Evolutionary conservation across 2,329 filamentous ascomycete species (phyloP).

Genomic region (Cytospora chrysosperma): DNA sequence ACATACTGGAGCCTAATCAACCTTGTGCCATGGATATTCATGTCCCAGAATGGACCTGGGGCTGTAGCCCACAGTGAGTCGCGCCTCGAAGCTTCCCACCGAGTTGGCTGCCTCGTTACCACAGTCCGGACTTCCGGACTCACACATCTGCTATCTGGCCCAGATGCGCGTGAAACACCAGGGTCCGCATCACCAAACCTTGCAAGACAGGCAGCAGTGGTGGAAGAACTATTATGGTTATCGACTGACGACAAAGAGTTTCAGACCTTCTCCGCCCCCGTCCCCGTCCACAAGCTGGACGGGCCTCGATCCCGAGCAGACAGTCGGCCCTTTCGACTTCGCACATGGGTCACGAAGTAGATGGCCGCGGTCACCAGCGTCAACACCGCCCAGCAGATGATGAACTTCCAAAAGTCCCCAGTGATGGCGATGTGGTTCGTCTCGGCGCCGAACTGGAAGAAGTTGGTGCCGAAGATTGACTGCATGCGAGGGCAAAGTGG

Average conservation of each 20-base stretch:
- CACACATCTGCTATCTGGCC: too few relatives aligned
- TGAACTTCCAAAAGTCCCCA: background rate
- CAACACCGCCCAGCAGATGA: background rate
- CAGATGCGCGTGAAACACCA: too few relatives aligned
- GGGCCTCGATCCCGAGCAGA: background rate
- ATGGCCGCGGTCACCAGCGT: background rate
- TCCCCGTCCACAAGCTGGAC: background rate
- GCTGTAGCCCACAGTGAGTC: too few relatives aligned
- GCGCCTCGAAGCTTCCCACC: too few relatives aligned
- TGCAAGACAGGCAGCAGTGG: too few relatives aligned
- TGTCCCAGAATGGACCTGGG: too few relatives aligned
- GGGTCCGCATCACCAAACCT: too few relatives aligned
- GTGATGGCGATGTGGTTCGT: background rate
- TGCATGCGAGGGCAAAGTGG: background rate
- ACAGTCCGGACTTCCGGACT: too few relatives aligned
- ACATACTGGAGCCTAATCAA: too few relatives aligned
- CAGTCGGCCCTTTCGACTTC: background rate
- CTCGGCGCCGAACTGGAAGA: background rate
- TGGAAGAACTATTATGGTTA: background rate
- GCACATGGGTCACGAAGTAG: background rate
- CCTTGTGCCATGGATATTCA: too few relatives aligned
- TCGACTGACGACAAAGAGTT: background rate
- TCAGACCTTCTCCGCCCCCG: background rate
- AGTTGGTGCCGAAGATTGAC: background rate
- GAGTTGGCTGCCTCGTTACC: too few relatives aligned